Evolutionary conservation across 768 basidiomycete species (phyloP).

Genomic region (Melanogaster broomeanus): DNA sequence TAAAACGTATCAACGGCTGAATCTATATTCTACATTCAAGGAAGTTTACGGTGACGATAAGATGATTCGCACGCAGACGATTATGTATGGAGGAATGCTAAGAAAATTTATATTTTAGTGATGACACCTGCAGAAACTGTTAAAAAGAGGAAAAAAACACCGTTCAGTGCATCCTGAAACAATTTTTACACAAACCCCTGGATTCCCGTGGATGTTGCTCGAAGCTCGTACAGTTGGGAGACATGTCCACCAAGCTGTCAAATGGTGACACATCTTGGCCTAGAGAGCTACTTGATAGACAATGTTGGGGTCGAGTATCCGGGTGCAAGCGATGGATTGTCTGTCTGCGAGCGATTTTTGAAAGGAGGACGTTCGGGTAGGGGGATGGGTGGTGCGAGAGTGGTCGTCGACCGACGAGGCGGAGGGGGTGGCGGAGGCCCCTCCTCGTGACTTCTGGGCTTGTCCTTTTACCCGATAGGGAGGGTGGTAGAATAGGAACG

Average conservation of each 20-base stretch:
- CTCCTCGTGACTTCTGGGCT: conserved; percentile 35
- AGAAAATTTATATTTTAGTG: no score
- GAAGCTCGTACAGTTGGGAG: conserved; percentile 51
- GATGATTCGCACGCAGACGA: no score
- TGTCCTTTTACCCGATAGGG: conserved; percentile 25
- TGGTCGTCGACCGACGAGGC: conserved; percentile 46
- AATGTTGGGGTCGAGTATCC: conserved; percentile 34
- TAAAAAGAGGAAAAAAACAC: background rate
- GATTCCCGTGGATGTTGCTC: conserved; percentile 71
- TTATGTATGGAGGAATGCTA: no score
- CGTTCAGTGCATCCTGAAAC: conserved; percentile 53
- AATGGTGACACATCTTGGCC: conserved; percentile 60
- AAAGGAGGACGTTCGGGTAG: conserved; percentile 47
- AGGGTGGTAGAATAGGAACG: conserved; percentile 9
- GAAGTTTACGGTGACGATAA: no score
- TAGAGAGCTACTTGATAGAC: conserved; percentile 33
- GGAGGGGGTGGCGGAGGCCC: conserved; percentile 66
- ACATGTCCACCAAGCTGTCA: conserved; percentile 58
- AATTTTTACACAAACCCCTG: conserved; percentile 66
- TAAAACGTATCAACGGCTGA: no score
- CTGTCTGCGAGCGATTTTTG: conserved; percentile 16
- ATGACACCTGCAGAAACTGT: no score
- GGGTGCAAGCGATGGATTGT: conserved; percentile 14
- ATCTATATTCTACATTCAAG: no score
- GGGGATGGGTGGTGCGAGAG: conserved; percentile 39